Evolutionary conservation across 352 stramenopile genomes (phyloP).

Genomic region (Pythium dissotocum): DNA sequence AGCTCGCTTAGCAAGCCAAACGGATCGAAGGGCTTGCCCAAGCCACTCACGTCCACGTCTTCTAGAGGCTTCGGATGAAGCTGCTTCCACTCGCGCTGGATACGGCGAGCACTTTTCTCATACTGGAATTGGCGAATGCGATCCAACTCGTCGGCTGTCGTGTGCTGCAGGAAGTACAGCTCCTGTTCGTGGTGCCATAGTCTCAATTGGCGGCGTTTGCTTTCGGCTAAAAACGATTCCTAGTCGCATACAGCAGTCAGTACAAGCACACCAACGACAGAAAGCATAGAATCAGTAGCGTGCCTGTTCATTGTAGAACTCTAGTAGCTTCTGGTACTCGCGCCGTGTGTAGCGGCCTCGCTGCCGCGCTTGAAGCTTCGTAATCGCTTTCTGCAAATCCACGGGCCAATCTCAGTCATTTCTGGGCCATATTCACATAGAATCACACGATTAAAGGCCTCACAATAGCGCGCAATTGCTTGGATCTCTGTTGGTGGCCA

Average conservation of each 20-base stretch:
- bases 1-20: slow-evolving; percentile 12
- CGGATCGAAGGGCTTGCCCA: slow-evolving; percentile 20
- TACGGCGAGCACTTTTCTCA: slow-evolving; percentile 35
- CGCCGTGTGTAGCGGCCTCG: slow-evolving; percentile 55
- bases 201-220: slow-evolving; percentile 43
- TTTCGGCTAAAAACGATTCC: slow-evolving; percentile 44
- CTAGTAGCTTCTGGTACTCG: slow-evolving; percentile 48
- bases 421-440: background rate
- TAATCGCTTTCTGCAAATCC: slow-evolving; percentile 46
- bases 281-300: background rate
- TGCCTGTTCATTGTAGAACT: slow-evolving; percentile 57
- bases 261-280: background rate
- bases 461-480: slow-evolving; percentile 37
- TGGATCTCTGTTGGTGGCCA: slow-evolving; percentile 35
- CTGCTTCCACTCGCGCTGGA: slow-evolving; percentile 48
- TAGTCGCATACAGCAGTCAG: slow-evolving; percentile 18
- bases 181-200: slow-evolving; percentile 69
- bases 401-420: background rate
- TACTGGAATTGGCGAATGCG: slow-evolving; percentile 47
- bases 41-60: slow-evolving; percentile 16
- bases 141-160: slow-evolving; percentile 47
- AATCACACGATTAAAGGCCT: slow-evolving; percentile 17
- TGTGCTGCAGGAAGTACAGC: slow-evolving; percentile 66
- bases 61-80: slow-evolving; percentile 21
- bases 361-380: slow-evolving; percentile 54